Evolutionary conservation across 2,329 filamentous ascomycete species (phyloP).

Genomic region (Penicillium aurantiogriseum): DNA sequence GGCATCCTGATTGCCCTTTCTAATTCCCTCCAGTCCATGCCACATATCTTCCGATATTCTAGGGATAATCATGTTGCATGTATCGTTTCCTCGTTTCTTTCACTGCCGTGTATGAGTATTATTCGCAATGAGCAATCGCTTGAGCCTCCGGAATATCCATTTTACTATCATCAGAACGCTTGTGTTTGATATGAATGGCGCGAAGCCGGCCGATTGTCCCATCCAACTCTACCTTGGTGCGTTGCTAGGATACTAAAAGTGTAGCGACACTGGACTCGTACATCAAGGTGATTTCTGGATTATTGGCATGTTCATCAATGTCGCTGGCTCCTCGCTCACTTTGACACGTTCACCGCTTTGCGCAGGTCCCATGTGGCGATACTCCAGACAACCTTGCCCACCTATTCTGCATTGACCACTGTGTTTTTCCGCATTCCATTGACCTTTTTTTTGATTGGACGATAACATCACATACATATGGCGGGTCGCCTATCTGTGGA

Average conservation of each 20-base stretch:
- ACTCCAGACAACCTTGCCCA: constrained; percentile 60
- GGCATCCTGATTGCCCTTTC: constrained; percentile 21
- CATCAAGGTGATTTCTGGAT: constrained; percentile 54
- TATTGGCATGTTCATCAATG: constrained; percentile 48
- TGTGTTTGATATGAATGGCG: constrained; percentile 57
- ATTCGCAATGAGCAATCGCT: constrained; percentile 61
- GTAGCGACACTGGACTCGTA: constrained; percentile 59
- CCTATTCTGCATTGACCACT: constrained; percentile 56
- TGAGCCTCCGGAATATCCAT: constrained; percentile 57
- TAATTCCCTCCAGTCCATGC: constrained; percentile 43
- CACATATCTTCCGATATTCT: constrained; percentile 35
- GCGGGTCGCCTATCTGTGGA: constrained; percentile 63
- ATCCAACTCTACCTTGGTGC: constrained; percentile 58
- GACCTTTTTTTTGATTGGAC: constrained; percentile 57
- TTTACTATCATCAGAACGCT: constrained; percentile 54
- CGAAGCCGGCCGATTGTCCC: constrained; percentile 59
- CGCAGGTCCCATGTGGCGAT: constrained; percentile 55
- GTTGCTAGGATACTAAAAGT: constrained; percentile 57
- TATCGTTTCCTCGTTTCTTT: constrained; percentile 38
- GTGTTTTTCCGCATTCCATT: constrained; percentile 54
- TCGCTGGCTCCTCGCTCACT: constrained; percentile 50
- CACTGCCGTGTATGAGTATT: constrained; percentile 59
- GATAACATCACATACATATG: constrained; percentile 58
- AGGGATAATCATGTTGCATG: constrained; percentile 53
- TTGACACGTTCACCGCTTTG: constrained; percentile 55